phyloP scores from a whole-genome alignment of 768 basidiomycete genomes.

The Russula abietina region DNA sequence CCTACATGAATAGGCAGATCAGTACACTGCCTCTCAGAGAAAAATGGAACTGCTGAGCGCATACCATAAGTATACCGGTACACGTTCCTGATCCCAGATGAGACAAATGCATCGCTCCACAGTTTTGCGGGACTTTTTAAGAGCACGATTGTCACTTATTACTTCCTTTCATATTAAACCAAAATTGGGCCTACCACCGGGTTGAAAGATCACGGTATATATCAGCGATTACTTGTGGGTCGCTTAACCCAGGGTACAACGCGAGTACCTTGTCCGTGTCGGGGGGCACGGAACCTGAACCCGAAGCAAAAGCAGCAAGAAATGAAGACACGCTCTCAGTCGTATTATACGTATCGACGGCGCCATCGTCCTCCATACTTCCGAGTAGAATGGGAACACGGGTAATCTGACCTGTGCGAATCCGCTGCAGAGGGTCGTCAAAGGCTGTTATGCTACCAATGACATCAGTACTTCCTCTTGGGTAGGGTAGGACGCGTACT shows the following conservation, averaged over 20 bases:
- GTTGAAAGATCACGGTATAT: background rate
- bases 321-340: background rate
- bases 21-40: background rate
- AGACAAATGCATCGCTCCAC: slow-evolving; percentile 13
- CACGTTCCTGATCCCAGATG: slow-evolving; percentile 4
- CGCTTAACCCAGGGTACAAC: slow-evolving; percentile 4
- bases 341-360: background rate
- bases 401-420: background rate
- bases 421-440: slow-evolving; percentile 12
- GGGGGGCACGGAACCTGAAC: too few relatives aligned
- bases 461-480: background rate
- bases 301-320: too few relatives aligned
- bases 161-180: too few relatives aligned
- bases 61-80: slow-evolving; percentile 15
- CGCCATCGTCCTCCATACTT: slow-evolving; percentile 9
- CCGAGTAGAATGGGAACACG: slow-evolving; percentile 11
- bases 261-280: background rate
- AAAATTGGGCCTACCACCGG: slow-evolving; percentile 4
- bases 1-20: background rate
- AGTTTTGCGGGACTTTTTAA: slow-evolving; percentile 12
- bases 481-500: background rate
- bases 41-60: background rate
- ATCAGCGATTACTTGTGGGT: slow-evolving; percentile 7
- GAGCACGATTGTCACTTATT: too few relatives aligned
- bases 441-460: slow-evolving; percentile 6